Evolutionary conservation across 148 eudicot genomes (phyloP).

Genomic region (Suaeda aralocaspica): DNA sequence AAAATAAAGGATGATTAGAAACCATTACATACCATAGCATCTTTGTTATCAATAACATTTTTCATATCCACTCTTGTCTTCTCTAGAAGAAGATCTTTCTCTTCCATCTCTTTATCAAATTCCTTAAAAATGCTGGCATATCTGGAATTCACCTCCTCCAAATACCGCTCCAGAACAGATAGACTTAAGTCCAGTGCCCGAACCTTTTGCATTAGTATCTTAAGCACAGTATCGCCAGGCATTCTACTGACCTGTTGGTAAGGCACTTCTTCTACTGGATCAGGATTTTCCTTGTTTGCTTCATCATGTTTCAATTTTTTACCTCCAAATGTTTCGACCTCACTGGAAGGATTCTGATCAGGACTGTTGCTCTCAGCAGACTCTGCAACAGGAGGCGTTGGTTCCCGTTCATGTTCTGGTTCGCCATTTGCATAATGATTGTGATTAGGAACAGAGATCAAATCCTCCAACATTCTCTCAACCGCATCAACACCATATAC

Average conservation of each 20-base stretch:
- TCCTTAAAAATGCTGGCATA: slow-evolving; percentile 71
- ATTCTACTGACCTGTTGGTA: slow-evolving; percentile 75
- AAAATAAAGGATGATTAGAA: slow-evolving; percentile 7
- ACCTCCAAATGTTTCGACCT: slow-evolving; percentile 34
- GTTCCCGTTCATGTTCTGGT: slow-evolving; percentile 31
- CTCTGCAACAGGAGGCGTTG: slow-evolving; percentile 18
- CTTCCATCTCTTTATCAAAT: slow-evolving; percentile 62
- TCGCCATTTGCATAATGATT: slow-evolving; percentile 33
- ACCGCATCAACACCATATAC: slow-evolving; percentile 97
- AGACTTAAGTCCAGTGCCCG: slow-evolving; percentile 75
- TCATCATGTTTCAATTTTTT: slow-evolving; percentile 33
- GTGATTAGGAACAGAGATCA: slow-evolving; percentile 64
- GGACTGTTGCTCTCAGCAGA: slow-evolving; percentile 24
- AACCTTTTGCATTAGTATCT: slow-evolving; percentile 96
- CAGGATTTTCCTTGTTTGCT: slow-evolving; percentile 34
- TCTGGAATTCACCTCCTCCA: slow-evolving; percentile 78
- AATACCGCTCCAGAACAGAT: slow-evolving; percentile 76
- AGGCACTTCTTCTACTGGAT: slow-evolving; percentile 64
- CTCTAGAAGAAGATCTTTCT: slow-evolving; percentile 55
- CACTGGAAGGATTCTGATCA: slow-evolving; percentile 27
- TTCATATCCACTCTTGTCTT: slow-evolving; percentile 55
- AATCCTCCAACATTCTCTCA: slow-evolving; percentile 91
- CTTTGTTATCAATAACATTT: slow-evolving; percentile 52
- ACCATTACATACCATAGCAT: slow-evolving; percentile 53
- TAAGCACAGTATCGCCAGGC: slow-evolving; percentile 96